Evolutionary conservation across 495 filamentous ascomycete species (phyloP), one percentile per base, ranked within the genome.

Genomic region (Aspergillus campestris): DNA sequence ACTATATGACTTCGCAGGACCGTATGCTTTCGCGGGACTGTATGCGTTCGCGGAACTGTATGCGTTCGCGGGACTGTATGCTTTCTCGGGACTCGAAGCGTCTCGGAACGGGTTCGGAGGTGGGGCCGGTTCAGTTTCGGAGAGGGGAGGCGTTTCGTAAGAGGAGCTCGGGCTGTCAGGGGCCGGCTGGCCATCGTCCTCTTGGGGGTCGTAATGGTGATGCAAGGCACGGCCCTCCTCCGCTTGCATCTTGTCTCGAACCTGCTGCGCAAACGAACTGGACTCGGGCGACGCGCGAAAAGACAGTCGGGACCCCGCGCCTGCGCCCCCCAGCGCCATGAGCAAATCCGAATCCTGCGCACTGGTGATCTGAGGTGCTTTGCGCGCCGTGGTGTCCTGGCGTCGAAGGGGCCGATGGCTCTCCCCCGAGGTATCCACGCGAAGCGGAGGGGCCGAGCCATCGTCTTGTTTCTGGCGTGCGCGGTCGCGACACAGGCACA

Each of bases 161-260:
- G 48, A 51, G 13, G 56, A 61, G 35, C 45, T 44, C 8, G 52
- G 49, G 30, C 57, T 64, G n/a, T 60, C 55, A 6, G 58, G 52
- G 6, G 45, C 39, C 15, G 34, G 37, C 18, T 51, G 11, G 32
- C 31, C 42, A 38, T 43, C 34, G 44, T 43, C 34, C 4, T 30
- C 33, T 13, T 54, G 53, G 11, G 50, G 47, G 2, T 68, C 56
- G 15, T 62, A 59, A 18, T 51, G 59, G 24, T 78, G 65, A 10
- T 82, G 75, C 49, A 90, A 71, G 10, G 82, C 83, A 49, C 72
- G 70, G 6, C 81, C 86, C 65, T 90, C 86, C 13, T 84, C 84
- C 24, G 75, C 70, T 38, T 82, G 72, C 79, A 89, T 87, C 61
- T 82, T 73, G n/a, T 80, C 80, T 39, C 82, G 82, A 1, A 81